Conservation (phyloP, 108 stramenopile genomes). For the Nitzschia sp. region DNA sequence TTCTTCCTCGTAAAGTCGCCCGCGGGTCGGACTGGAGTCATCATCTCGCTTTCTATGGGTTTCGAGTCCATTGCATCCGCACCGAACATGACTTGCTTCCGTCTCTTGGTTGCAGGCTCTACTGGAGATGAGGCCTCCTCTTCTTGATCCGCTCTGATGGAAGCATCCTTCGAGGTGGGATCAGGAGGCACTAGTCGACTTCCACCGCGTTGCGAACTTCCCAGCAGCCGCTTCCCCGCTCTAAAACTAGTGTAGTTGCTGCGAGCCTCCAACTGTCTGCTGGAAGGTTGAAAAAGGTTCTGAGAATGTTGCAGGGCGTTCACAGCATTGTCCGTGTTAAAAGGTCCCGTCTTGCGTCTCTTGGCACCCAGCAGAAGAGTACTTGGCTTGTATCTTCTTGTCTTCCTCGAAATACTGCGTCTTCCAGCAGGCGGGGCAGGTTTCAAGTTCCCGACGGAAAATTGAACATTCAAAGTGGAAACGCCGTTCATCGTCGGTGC, state of each 20-base stretch:
- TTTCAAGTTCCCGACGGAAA: slow-evolving; percentile 18
- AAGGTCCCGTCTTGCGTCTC: neutral
- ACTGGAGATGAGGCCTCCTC: neutral
- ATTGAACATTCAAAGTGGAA: neutral
- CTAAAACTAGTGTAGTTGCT: slow-evolving; percentile 10
- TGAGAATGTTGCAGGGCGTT: slow-evolving; percentile 5
- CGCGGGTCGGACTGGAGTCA: neutral
- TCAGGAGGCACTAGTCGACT: neutral
- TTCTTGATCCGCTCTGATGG: neutral
- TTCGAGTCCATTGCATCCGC: neutral
- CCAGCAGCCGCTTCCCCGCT: slow-evolving; percentile 13
- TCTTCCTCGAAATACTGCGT: neutral
- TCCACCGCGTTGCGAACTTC: slow-evolving; percentile 10
- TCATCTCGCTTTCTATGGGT: slow-evolving; percentile 9
- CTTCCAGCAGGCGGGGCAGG: neutral
- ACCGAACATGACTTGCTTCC: slow-evolving; percentile 18
- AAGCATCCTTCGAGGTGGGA: neutral
- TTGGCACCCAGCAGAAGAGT: neutral
- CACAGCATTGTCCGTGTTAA: slow-evolving; percentile 2
- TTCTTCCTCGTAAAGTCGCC: neutral
- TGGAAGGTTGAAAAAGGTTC: slow-evolving; percentile 8
- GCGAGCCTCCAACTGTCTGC: neutral
- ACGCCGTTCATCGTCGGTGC: neutral
- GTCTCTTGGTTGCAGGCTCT: slow-evolving; percentile 11
- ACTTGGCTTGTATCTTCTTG: slow-evolving; percentile 8